These are phyloP conservation scores for Penicillium palitans DNA, from an alignment of 2,329 filamentous ascomycete species.

Conservation along the genomic window DNA sequence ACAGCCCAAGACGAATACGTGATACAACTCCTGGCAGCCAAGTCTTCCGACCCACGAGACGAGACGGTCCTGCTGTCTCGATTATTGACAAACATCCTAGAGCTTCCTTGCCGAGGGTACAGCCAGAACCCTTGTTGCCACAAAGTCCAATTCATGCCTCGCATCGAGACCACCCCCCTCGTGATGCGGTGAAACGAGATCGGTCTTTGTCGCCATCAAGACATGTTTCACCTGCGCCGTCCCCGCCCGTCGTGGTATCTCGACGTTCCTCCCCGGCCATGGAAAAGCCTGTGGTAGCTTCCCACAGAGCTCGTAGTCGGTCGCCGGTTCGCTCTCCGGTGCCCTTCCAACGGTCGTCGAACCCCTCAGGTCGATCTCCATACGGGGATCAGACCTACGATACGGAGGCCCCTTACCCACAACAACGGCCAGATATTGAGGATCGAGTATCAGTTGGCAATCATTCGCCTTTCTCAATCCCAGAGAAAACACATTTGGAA, in stretches of 20 bases:
- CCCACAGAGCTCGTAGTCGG: slow-evolving; percentile 35
- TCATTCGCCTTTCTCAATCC: background rate
- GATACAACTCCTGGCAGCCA: slow-evolving; percentile 40
- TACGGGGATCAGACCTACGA: slow-evolving; percentile 18
- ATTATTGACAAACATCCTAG: slow-evolving; percentile 32
- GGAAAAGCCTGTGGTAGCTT: slow-evolving; percentile 50
- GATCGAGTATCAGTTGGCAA: slow-evolving; percentile 1
- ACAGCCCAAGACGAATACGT: slow-evolving; percentile 36
- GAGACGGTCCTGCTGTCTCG: slow-evolving; percentile 35
- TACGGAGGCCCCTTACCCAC: background rate
- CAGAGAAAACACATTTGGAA: slow-evolving; percentile 11
- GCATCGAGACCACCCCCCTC: slow-evolving; percentile 49
- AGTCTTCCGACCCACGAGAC: slow-evolving; percentile 34
- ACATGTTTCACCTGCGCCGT: slow-evolving; percentile 45
- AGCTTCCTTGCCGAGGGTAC: slow-evolving; percentile 28
- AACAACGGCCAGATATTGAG: background rate
- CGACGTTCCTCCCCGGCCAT: slow-evolving; percentile 62
- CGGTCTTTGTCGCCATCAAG: slow-evolving; percentile 53
- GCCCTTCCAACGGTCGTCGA: slow-evolving; percentile 26
- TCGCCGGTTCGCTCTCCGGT: slow-evolving; percentile 28
- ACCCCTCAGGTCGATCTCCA: slow-evolving; percentile 18
- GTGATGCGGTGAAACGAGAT: slow-evolving; percentile 48
- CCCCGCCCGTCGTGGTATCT: slow-evolving; percentile 58
- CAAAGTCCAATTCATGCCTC: slow-evolving; percentile 56
- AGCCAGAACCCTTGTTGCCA: slow-evolving; percentile 46